Percentiles rank a stretch among this genome's conserved stretches.
phyloP scores from a whole-genome alignment of 495 filamentous ascomycete species.

The Aspergillus leporis region DNA sequence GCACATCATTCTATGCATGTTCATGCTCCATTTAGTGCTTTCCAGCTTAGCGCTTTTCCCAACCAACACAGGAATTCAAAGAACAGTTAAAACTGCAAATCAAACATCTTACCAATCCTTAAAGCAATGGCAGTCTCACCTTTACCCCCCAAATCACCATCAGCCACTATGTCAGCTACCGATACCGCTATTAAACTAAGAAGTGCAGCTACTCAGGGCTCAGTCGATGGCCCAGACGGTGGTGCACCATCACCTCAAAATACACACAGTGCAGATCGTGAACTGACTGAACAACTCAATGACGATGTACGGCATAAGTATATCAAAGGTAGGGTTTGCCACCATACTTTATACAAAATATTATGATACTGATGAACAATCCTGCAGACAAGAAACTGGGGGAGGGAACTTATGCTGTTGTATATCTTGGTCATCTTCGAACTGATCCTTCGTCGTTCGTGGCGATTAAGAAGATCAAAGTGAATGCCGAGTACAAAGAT shows the following conservation, averaged over 20 bases:
- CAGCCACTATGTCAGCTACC: slow-evolving; percentile 32
- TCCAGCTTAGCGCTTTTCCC: too few relatives aligned
- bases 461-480: slow-evolving; percentile 98
- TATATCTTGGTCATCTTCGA: slow-evolving; percentile 81
- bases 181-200: slow-evolving; percentile 39
- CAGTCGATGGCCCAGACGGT: slow-evolving; percentile 19
- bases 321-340: slow-evolving; percentile 64
- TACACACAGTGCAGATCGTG: slow-evolving; percentile 37
- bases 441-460: slow-evolving; percentile 67
- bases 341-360: not conserved
- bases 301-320: slow-evolving; percentile 84
- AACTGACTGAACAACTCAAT: slow-evolving; percentile 85
- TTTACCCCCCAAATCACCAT: slow-evolving; percentile 36
- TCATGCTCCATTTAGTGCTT: too few relatives aligned
- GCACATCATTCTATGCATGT: too few relatives aligned
- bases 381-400: slow-evolving; percentile 79
- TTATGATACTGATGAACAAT: slow-evolving; percentile 9
- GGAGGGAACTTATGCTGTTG: slow-evolving; percentile 95
- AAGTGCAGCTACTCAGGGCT: slow-evolving; percentile 35
- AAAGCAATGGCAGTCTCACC: slow-evolving; percentile 47
- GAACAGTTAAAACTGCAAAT: not conserved
- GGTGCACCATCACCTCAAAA: slow-evolving; percentile 14
- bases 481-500: slow-evolving; percentile 79
- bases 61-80: not conserved
- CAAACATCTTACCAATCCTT: not conserved